Conservation (phyloP, 768 basidiomycete species). For the Roridomyces roridus region DNA sequence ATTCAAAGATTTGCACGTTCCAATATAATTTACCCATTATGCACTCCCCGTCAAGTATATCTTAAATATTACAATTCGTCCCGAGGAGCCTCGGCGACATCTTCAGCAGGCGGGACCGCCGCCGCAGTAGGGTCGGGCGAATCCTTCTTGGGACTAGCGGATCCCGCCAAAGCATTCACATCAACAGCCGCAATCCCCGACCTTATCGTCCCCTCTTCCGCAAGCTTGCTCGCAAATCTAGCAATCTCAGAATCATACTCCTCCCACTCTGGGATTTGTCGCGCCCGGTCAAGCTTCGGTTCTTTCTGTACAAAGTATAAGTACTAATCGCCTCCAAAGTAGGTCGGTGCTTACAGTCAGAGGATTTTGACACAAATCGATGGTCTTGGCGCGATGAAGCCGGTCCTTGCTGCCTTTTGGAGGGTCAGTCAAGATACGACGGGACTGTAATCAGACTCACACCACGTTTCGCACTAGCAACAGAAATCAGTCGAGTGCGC, state of each 20-base stretch:
- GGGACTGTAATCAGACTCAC: constrained; percentile 58
- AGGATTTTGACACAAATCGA: too few species aligned
- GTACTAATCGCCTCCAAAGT: too few species aligned
- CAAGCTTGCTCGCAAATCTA: constrained; percentile 74
- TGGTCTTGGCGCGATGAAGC: too few species aligned
- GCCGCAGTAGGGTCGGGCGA: too few species aligned
- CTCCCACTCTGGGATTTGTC: constrained; percentile 98
- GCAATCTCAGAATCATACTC: constrained; percentile 92
- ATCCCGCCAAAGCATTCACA: too few species aligned
- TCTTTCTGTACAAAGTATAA: too few species aligned
- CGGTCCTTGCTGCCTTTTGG: too few species aligned
- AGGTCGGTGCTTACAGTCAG: too few species aligned
- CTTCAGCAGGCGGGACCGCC: too few species aligned
- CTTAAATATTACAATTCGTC: constrained; percentile 18
- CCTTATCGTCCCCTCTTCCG: constrained; percentile 71
- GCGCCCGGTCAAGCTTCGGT: constrained; percentile 90
- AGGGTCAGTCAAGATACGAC: not conserved
- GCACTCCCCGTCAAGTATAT: not conserved
- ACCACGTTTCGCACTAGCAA: constrained; percentile 96
- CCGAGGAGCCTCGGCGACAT: too few species aligned
- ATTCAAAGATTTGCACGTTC: too few species aligned
- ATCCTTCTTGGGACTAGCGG: too few species aligned
- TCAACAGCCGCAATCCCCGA: constrained; percentile 77
- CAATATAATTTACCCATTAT: not conserved
- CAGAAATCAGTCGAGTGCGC: not conserved